A percentile compares a stretch with the other conserved stretches of the same genome.
Evolutionary conservation across 768 basidiomycete genomes (phyloP).

Genomic region (Leccinum arenicola): DNA sequence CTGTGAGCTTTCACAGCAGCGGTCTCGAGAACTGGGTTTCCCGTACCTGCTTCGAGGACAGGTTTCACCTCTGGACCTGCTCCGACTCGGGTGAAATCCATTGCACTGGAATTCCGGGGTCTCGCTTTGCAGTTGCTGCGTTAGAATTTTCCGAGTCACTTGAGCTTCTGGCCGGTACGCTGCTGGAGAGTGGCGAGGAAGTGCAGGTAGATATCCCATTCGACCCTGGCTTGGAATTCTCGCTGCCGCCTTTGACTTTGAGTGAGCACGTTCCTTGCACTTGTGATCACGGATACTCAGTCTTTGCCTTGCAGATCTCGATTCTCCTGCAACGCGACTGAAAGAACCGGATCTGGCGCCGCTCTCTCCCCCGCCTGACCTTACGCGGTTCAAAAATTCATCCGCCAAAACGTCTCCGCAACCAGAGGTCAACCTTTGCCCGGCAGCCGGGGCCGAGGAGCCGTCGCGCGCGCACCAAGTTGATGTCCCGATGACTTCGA

Average conservation of each 20-base stretch:
- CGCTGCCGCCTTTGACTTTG: conserved; percentile 14
- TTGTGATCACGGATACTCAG: conserved; percentile 12
- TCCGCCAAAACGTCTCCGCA: neutral
- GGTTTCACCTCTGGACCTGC: conserved; percentile 53
- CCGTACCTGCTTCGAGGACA: conserved; percentile 77
- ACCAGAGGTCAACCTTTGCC: neutral
- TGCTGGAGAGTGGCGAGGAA: conserved; percentile 16
- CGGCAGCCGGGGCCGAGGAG: neutral
- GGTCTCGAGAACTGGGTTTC: conserved; percentile 68
- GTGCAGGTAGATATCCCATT: conserved; percentile 5
- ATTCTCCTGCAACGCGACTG: conserved; percentile 15
- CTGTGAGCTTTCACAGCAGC: conserved; percentile 45
- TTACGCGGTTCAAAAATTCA: conserved; percentile 5
- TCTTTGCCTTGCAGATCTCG: conserved; percentile 18
- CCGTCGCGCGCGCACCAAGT: conserved; percentile 2
- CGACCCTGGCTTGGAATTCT: conserved; percentile 16
- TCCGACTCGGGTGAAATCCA: conserved; percentile 36
- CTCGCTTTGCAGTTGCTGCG: conserved; percentile 59
- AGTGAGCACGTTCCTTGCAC: conserved; percentile 16
- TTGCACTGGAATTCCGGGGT: conserved; percentile 42
- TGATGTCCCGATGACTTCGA: neutral
- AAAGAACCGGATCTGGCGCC: conserved; percentile 3
- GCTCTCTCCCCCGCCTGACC: conserved; percentile 1
- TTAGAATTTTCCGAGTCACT: conserved; percentile 70
- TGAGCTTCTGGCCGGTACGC: conserved; percentile 59